Base-by-base conservation (phyloP, 495 filamentous ascomycete species). In the Glarea lozoyensis region DNA sequence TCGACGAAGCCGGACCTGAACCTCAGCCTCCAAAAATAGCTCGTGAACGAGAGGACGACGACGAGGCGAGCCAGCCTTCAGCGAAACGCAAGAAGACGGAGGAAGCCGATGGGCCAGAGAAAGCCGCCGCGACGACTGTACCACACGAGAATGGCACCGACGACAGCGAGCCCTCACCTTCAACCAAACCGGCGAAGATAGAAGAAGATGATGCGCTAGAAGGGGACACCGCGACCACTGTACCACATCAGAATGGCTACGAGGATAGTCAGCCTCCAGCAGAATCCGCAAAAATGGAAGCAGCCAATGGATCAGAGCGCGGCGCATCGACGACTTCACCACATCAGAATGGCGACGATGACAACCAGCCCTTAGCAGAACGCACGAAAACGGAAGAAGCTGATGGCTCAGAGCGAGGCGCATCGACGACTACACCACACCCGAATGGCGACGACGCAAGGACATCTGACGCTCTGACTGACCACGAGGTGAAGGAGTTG, bases 141-240 rank as follows among this genome's bases (percentile, higher is more conserved):
- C 34, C 42, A 15, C 49, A 51, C n/a, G n/a, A n/a, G n/a, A n/a
- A n/a, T n/a, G n/a, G n/a, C n/a, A n/a, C n/a, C 3, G 76, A 88
- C 42, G 68, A 64, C 24, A 70, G 68, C 23, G 81, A 86, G n/a
- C 85, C 83, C 48, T 85, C 81, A 16, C 77, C 78, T 15, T 72
- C 84, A 6, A 94, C 94, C 61, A 76, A 86, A 19, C 70, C 84
- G 24, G 88, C 82, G 61, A 76, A 80, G 11, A 68, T 68, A 49
- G 71, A 48, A 13, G 22, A 15, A 7, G 24, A 31, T 38, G 31
- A 47, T 43, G 43, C 36, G 48, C 13, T 25, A 29, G 25, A 13
- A 2, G 16, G 10, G 30, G 48, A 18, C 46, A 20, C 13, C n/a
- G 42, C n/a, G 37, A 37, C 24, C 17, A 24, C 48, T 17, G 24